Evolutionary conservation across 176 grass and related monocot genomes (phyloP).

Genomic region (Pontederia crassipes): DNA sequence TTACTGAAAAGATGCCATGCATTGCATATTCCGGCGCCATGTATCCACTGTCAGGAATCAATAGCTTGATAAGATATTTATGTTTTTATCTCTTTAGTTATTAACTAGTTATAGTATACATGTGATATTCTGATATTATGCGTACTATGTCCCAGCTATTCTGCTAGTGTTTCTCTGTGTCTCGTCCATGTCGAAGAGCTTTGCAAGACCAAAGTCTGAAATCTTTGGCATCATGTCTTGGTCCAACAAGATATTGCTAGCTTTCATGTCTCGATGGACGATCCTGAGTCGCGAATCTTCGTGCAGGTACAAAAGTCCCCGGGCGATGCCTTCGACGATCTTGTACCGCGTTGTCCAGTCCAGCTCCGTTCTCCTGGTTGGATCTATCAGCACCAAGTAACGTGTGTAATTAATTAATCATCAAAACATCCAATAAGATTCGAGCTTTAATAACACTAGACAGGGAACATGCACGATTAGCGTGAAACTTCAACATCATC

Average conservation of each 20-base stretch:
- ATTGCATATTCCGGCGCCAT: slow-evolving; percentile 35
- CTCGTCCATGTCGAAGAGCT: background rate
- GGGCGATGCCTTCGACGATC: slow-evolving; percentile 4
- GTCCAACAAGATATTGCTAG: slow-evolving; percentile 18
- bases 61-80: background rate
- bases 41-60: slow-evolving; percentile 12
- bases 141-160: slow-evolving; percentile 17
- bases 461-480: no score
- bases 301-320: slow-evolving; percentile 14
- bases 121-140: background rate
- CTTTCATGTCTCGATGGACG: slow-evolving; percentile 8
- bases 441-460: no score
- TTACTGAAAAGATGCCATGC: slow-evolving; percentile 24
- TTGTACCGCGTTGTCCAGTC: background rate
- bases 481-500: no score
- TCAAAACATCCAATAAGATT: no score
- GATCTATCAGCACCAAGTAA: no score
- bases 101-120: background rate
- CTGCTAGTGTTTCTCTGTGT: background rate
- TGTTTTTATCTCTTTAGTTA: background rate
- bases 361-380: background rate
- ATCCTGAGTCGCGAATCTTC: slow-evolving; percentile 12
- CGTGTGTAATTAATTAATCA: no score
- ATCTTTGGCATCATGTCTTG: slow-evolving; percentile 2
- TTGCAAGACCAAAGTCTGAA: slow-evolving; percentile 14